Base-by-base conservation (phyloP, 352 stramenopile species). In the Phytopythium delawarense region DNA sequence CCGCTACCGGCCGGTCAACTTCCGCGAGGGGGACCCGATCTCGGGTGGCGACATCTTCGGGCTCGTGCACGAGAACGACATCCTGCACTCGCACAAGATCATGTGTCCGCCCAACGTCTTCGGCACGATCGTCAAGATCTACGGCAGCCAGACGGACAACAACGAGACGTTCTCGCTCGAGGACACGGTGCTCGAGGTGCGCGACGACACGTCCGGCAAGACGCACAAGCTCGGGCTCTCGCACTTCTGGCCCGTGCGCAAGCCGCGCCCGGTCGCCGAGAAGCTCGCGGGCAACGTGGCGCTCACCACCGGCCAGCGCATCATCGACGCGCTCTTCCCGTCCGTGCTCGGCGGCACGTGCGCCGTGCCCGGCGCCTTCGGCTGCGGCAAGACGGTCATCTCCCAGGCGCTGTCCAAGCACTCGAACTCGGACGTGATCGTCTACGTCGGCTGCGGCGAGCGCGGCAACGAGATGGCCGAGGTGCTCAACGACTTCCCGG, bases 321-420 rank as follows among this genome's bases (percentile, higher is more conserved):
- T 99, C 61, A 99, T 99, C 72, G 98, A 99, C 76, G 95, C 96
- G 51, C 84, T 99, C 48, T 99, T 99, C 83, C 97, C 98, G 32
- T 99, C 96, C 25, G 98, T 99, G 55, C 81, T 99, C 44, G 98
- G 98, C 34, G 97, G 98, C 69, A 99, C 98, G 23, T 99, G 97
- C 72, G 97, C 97, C 62, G 97, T 99, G 20, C 97, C 98, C 39
- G 98, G 98, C 62, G 98, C 98, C 28, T 99, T 99, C 73, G 98
- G 98, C 32, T 99, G 98, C 72, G 98, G 97, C 67, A 99, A 99
- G 94, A 99, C 98, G 54, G 97, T 99, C 63, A 99, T 99, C 78
- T 99, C 93, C 16, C 97, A 99, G 76, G 97, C 96, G 49, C 83
- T 99, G 44, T 99, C 96, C 62, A 99, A 99, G 84, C 98, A 99